Evolutionary conservation across 345 rosid genomes (phyloP), one percentile per base, ranked within the genome.

Genomic region (Laguncularia racemosa): DNA sequence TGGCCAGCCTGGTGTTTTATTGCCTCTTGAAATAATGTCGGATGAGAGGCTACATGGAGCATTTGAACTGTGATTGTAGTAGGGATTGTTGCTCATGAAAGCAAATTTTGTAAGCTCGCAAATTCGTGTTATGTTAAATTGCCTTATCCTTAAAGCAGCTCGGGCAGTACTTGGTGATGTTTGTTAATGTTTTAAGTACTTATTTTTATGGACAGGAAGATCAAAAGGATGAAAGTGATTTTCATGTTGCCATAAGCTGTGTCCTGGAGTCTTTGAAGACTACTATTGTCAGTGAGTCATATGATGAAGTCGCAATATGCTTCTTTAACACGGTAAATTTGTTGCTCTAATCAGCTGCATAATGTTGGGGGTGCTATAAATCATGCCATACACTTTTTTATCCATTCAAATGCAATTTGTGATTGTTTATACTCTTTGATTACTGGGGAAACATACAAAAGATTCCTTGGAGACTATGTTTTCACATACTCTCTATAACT

Each of bases 301-400:
- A 79, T 50, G 96, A 93, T 63, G 97, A 93, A 74, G 85, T 93
- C 33, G 88, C 99, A 0, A 76, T 93, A 51, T 85, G 89, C 74
- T 93, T 93, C 81, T 89, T 85, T 59, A 93, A 89, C 81, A 89
- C 97, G 57, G 97, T 93, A 77, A 74, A 82, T 50, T 53, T 38
- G 49, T 18, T 45, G 16, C 48, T 68, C 26, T 46, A 20, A 16
- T 48, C 33, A 55, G 40, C 38, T 19, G 17, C 50, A 17, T 44
- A 47, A 20, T 58, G 9, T 33, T 33, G 4, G 10, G 9, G 4
- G 6, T 33, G 40, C 40, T 33, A 33, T 33, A 9, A 33, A 33
- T 33, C 9, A 33, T 33, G 11, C 7, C 11, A 33, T 33, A 33
- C 40, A 7, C 40, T 33, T 33, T 10, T 33, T 33, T 33, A 33